Conservation (phyloP, 179 eudicot species). For the Gypsophila paniculata region DNA sequence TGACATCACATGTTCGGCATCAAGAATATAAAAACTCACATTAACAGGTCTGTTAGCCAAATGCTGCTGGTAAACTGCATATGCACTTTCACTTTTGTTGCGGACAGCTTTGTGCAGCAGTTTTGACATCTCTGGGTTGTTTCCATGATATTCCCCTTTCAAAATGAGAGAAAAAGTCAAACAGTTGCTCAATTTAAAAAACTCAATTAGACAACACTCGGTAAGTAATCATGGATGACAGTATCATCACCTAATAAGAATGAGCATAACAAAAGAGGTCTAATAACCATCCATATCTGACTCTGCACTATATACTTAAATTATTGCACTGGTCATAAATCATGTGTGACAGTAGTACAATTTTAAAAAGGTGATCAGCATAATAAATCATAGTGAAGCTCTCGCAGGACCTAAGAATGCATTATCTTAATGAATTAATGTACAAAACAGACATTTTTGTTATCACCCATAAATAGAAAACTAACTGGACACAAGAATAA, state of each 20-base stretch:
- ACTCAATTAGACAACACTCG: background rate
- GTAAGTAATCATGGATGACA: background rate
- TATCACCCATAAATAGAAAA: background rate
- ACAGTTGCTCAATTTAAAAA: background rate
- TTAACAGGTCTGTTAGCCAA: conserved; percentile 93
- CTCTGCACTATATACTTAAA: background rate
- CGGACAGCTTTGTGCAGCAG: conserved; percentile 98
- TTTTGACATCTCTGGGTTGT: conserved; percentile 99
- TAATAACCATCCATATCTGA: background rate
- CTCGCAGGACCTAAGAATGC: background rate
- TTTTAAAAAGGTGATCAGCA: background rate
- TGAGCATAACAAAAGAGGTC: conserved; percentile 4
- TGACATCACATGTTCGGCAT: conserved; percentile 8
- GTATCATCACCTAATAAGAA: background rate
- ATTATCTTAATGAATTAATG: background rate
- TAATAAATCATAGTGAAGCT: background rate
- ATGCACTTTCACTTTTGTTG: conserved; percentile 90
- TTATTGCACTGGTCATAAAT: background rate
- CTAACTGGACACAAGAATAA: background rate
- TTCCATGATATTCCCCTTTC: conserved; percentile 88
- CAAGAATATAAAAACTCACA: conserved; percentile 39
- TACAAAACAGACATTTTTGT: background rate
- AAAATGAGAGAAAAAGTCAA: conserved; percentile 13
- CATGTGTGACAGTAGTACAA: background rate
- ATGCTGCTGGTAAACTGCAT: conserved; percentile 95